Conservation (phyloP, 2,329 filamentous ascomycete genomes). For the Aureobasidium sp. region DNA sequence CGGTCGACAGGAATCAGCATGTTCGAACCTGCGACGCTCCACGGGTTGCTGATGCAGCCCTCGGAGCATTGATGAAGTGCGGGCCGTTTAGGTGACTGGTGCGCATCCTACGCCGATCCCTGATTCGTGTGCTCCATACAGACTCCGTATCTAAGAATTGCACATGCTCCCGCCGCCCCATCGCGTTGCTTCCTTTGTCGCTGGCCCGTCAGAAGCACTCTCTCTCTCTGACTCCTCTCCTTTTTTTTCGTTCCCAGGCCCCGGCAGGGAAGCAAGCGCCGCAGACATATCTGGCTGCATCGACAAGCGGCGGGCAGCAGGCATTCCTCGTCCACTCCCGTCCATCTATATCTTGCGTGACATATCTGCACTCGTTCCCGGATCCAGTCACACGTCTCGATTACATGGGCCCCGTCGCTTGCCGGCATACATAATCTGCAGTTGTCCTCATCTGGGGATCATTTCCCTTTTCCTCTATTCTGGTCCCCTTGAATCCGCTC, state of each 20-base stretch:
- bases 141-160: slow-evolving; percentile 9
- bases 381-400: slow-evolving; percentile 10
- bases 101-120: slow-evolving; percentile 11
- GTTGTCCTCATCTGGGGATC: slow-evolving; percentile 11
- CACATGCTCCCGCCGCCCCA: slow-evolving; percentile 5
- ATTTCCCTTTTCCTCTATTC: neutral
- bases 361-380: slow-evolving; percentile 11
- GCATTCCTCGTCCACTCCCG: neutral
- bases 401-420: slow-evolving; percentile 4
- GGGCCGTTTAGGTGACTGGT: neutral
- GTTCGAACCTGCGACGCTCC: neutral
- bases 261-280: neutral
- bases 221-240: neutral
- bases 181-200: slow-evolving; percentile 1
- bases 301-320: slow-evolving; percentile 9
- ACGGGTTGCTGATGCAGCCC: neutral
- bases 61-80: neutral
- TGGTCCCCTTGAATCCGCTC: slow-evolving; percentile 1
- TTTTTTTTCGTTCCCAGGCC: neutral
- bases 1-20: neutral
- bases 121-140: slow-evolving; percentile 11
- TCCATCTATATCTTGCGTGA: slow-evolving; percentile 11
- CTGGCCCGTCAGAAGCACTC: neutral
- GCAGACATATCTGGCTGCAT: slow-evolving; percentile 2
- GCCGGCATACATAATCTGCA: slow-evolving; percentile 14